Evolutionary conservation across 257 asterid genomes (phyloP).

Genomic region (Verbascum thapsus): DNA sequence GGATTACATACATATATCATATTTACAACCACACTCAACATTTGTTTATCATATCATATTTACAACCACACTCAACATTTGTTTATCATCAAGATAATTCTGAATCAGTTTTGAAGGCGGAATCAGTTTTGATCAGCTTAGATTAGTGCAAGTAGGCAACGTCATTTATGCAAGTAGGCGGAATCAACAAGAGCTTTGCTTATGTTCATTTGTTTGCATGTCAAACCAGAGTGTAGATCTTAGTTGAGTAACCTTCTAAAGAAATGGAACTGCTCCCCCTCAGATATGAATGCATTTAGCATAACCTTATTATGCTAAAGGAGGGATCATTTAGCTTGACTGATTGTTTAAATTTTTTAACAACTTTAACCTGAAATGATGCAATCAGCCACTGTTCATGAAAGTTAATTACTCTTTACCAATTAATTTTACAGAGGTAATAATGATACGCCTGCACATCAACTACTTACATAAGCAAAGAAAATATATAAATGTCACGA

Average conservation of each 20-base stretch:
- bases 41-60: constrained; percentile 9
- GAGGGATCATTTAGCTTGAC: neutral
- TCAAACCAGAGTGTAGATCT: neutral
- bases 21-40: constrained; percentile 10
- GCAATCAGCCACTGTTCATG: neutral
- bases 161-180: neutral
- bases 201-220: neutral
- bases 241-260: neutral
- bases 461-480: neutral
- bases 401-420: neutral
- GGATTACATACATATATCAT: neutral
- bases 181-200: neutral
- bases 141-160: constrained; percentile 5
- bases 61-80: neutral
- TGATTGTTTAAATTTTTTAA: neutral
- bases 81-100: neutral
- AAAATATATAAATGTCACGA: neutral
- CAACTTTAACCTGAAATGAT: neutral
- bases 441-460: neutral
- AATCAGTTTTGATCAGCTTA: neutral
- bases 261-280: neutral
- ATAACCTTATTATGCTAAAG: neutral
- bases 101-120: constrained; percentile 7
- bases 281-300: neutral
- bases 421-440: neutral